Percentiles rank a stretch among this genome's conserved stretches.
Evolutionary conservation across 2,329 filamentous ascomycete species (phyloP).

Genomic region (Penicillium frequentans): DNA sequence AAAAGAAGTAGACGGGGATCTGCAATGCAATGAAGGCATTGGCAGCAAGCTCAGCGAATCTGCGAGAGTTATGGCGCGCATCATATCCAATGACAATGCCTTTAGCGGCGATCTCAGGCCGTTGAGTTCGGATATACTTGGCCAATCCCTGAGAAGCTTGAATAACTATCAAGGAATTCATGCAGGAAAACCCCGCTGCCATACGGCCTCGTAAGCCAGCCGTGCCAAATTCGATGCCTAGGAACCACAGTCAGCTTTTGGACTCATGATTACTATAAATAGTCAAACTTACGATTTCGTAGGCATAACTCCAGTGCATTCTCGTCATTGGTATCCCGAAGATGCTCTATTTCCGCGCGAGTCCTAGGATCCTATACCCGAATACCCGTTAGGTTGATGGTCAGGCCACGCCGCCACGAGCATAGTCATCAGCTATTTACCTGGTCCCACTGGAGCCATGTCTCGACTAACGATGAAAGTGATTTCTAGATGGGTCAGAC

Average conservation of each 20-base stretch:
- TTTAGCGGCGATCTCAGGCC: conserved; percentile 42
- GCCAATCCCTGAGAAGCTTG: conserved; percentile 67
- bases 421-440: conserved; percentile 24
- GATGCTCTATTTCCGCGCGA: conserved; percentile 53
- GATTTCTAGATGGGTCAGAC: conserved; percentile 27
- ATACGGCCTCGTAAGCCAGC: conserved; percentile 64
- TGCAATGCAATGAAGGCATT: conserved; percentile 59
- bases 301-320: conserved; percentile 55
- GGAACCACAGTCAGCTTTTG: neutral
- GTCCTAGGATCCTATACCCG: conserved; percentile 50
- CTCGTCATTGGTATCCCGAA: conserved; percentile 48
- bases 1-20: conserved; percentile 61
- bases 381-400: conserved; percentile 2
- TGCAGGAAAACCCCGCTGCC: conserved; percentile 64
- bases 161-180: conserved; percentile 61
- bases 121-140: conserved; percentile 54
- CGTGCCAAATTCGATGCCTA: conserved; percentile 61
- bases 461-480: conserved; percentile 46
- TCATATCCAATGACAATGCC: conserved; percentile 64
- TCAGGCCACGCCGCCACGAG: conserved; percentile 13
- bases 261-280: neutral
- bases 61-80: conserved; percentile 62
- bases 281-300: conserved; percentile 41
- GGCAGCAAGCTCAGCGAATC: conserved; percentile 61
- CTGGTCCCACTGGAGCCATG: conserved; percentile 61